Percentiles rank a stretch among this genome's conserved stretches.
Conservation (phyloP, 306 rosid genomes). For the Pyrus pyrifolia region DNA sequence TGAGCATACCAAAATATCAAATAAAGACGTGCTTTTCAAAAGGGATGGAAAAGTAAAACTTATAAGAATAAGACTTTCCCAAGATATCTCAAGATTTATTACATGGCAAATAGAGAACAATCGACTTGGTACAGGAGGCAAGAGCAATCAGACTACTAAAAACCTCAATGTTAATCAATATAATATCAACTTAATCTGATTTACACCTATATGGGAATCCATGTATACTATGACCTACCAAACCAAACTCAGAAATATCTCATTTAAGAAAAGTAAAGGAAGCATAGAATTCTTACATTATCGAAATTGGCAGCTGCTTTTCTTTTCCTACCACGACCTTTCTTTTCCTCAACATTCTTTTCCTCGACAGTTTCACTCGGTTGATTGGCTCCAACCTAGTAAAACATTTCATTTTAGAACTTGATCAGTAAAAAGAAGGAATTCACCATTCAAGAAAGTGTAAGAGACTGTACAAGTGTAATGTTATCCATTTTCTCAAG, state of each 20-base stretch:
- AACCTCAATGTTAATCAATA: background rate
- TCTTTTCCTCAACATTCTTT: conserved; percentile 32
- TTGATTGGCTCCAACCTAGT: conserved; percentile 49
- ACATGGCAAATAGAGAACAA: background rate
- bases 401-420: conserved; percentile 18
- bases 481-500: conserved; percentile 97
- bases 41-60: background rate
- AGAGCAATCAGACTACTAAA: background rate
- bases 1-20: background rate
- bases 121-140: background rate
- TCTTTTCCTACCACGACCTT: conserved; percentile 64
- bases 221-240: background rate
- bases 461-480: conserved; percentile 34
- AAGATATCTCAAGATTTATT: background rate
- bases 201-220: background rate
- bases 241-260: background rate
- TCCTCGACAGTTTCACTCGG: conserved; percentile 32
- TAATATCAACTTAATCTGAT: background rate
- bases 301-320: conserved; percentile 56
- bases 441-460: background rate
- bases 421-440: background rate
- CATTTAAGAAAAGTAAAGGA: background rate
- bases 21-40: background rate
- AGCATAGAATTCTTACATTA: conserved; percentile 38
- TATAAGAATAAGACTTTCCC: background rate